Conservation (phyloP, 192 early-diverging fungal species). For the Entophlyctis helioformis region DNA sequence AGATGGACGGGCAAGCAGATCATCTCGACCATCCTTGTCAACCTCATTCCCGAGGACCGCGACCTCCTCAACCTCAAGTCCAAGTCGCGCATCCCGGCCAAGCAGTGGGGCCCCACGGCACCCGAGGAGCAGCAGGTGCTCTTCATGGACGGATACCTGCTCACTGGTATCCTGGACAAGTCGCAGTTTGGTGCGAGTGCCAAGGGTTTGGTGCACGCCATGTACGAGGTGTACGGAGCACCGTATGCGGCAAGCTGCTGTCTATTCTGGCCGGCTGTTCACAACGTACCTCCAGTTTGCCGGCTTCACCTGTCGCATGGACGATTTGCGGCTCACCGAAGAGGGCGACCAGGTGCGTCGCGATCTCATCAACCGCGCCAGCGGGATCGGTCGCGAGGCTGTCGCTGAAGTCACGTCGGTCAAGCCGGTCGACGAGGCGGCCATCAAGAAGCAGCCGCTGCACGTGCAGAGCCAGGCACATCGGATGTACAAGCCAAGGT, state of each 20-base stretch:
- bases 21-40: conserved; percentile 82
- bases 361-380: conserved; percentile 53
- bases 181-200: conserved; percentile 89
- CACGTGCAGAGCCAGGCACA: no score
- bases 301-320: conserved; percentile 97
- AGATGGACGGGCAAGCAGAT: conserved; percentile 99
- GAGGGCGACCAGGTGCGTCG: conserved; percentile 69
- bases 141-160: conserved; percentile 76
- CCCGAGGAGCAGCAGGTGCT: conserved; percentile 76
- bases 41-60: conserved; percentile 62
- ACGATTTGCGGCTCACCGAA: conserved; percentile 81
- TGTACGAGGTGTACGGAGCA: conserved; percentile 91
- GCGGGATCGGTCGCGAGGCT: conserved; percentile 55
- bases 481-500: no score
- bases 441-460: no score
- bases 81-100: conserved; percentile 73
- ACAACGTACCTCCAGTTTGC: conserved; percentile 74
- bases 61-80: conserved; percentile 77
- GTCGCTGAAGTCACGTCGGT: conserved; percentile 67
- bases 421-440: conserved; percentile 42
- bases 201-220: conserved; percentile 87
- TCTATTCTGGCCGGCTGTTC: conserved; percentile 87
- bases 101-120: conserved; percentile 71
- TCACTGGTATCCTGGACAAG: conserved; percentile 93
- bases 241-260: conserved; percentile 81